Evolutionary conservation across 352 stramenopile species (phyloP).

Genomic region (Phytophthora sansomeana): DNA sequence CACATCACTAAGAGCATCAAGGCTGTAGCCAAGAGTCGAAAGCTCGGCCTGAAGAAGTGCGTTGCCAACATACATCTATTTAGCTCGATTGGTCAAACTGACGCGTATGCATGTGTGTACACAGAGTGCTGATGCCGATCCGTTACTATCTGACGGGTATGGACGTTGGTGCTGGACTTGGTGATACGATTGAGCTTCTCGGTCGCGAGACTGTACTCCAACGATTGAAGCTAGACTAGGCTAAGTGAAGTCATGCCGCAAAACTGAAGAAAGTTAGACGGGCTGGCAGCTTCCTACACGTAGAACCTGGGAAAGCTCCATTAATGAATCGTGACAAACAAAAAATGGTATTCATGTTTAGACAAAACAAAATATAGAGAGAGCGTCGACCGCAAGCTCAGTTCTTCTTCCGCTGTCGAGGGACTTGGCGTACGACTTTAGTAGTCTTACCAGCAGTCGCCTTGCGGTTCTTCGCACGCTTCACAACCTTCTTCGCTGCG

Average conservation of each 20-base stretch:
- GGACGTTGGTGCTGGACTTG: conserved; percentile 84
- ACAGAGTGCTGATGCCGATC: conserved; percentile 87
- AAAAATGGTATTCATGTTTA: conserved; percentile 32
- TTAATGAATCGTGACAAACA: conserved; percentile 9
- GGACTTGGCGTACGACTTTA: conserved; percentile 62
- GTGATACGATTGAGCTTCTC: conserved; percentile 84
- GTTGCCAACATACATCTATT: conserved; percentile 22
- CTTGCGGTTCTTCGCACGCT: conserved; percentile 48
- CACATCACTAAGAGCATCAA: conserved; percentile 84
- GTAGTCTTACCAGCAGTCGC: conserved; percentile 22
- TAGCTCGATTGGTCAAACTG: background rate
- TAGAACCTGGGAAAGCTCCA: background rate
- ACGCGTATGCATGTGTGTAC: conserved; percentile 9
- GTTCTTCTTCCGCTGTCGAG: conserved; percentile 51
- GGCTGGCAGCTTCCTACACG: background rate
- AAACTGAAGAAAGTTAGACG: background rate
- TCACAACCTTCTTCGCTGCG: conserved; percentile 41
- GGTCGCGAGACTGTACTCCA: conserved; percentile 65
- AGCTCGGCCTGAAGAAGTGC: conserved; percentile 85
- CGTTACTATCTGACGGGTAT: conserved; percentile 89
- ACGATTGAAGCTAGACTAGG: conserved; percentile 46
- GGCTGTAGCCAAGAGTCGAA: conserved; percentile 73
- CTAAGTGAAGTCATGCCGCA: background rate
- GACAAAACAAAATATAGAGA: conserved; percentile 29
- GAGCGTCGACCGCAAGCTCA: conserved; percentile 15